A percentile compares a stretch with the other conserved stretches of the same genome.
phyloP scores from a whole-genome alignment of 2,329 filamentous ascomycete genomes.

The Knoxdaviesia capensis region DNA sequence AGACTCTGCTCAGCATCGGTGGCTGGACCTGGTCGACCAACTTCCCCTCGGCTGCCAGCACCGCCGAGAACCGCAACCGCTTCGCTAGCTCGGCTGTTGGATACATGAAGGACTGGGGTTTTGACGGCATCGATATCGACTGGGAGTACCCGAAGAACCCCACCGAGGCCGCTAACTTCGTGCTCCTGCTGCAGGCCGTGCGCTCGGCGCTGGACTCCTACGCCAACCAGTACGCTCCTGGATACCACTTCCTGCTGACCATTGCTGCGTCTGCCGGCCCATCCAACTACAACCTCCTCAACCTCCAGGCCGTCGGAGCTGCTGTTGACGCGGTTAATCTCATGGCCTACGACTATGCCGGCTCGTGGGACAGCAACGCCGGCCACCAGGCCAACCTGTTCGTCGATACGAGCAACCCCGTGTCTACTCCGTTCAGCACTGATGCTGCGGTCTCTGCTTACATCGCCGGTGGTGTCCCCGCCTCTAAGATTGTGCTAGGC shows the following conservation, averaged over 20 bases:
- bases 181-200: slow-evolving; percentile 20
- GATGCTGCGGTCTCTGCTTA: slow-evolving; percentile 46
- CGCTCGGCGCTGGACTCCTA: slow-evolving; percentile 22
- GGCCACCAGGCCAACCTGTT: slow-evolving; percentile 56
- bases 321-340: slow-evolving; percentile 39
- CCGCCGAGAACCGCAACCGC: slow-evolving; percentile 33
- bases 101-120: slow-evolving; percentile 47
- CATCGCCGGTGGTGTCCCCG: slow-evolving; percentile 24
- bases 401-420: slow-evolving; percentile 25
- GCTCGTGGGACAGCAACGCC: slow-evolving; percentile 40
- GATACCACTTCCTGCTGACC: slow-evolving; percentile 28
- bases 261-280: slow-evolving; percentile 28
- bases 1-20: slow-evolving; percentile 63
- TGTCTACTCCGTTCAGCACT: slow-evolving; percentile 48
- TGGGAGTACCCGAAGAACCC: slow-evolving; percentile 30
- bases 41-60: slow-evolving; percentile 43
- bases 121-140: slow-evolving; percentile 36
- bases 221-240: slow-evolving; percentile 16
- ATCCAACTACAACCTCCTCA: slow-evolving; percentile 25
- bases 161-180: slow-evolving; percentile 18
- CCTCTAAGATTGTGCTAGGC: slow-evolving; percentile 52
- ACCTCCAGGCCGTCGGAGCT: slow-evolving; percentile 31
- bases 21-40: slow-evolving; percentile 61
- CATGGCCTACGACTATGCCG: slow-evolving; percentile 55
- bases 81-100: slow-evolving; percentile 52